Base-by-base conservation (phyloP, 148 eudicot species). In the Camellia japonica region DNA sequence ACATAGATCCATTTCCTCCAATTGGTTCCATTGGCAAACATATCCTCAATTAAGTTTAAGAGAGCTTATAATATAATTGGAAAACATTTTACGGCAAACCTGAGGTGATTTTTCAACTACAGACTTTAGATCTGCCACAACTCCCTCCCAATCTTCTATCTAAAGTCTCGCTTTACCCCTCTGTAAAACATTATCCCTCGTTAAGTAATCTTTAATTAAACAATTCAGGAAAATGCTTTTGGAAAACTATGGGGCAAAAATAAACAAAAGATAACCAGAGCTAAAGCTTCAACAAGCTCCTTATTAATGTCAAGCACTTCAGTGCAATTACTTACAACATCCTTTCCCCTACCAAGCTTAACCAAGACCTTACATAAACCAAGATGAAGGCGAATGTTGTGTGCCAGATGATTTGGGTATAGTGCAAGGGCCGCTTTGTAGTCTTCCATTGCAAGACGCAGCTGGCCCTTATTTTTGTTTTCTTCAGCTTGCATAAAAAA, bases 31-130 rank as follows among this genome's bases (percentile, higher is more conserved):
- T 30, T 30, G 38, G 38, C 38, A 30, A 1, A 30, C 38, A 30
- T 30, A 30, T 30, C 38, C 38, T 1, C 38, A 30, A 30, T 30
- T 30, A 62, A 59, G 38, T 20, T 12, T 4, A 12, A 62, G 38
- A 30, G 20, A 13, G 49, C n/a, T 64, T 13, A 63, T 38, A 11
- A 63, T 16, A 46, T n/a, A 4, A 23, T 9, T 6, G 16, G 11
- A 55, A 71, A 16, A 49, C 54, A 64, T 44, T 7, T 16, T 43
- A 67, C 6, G 38, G 73, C 92, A 79, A 82, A 90, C 98, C 98
- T 93, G 95, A 60, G 97, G 95, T 67, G 97, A 95, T 79, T 95
- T 95, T 83, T 95, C 93, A 81, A 91, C 94, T 58, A 96, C 97
- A 81, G 86, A 78, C 86, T 91, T 94, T 65, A 94, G 81, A 85